phyloP scores from a whole-genome alignment of 176 grass and related monocot species.

The Aegilops speltoides region DNA sequence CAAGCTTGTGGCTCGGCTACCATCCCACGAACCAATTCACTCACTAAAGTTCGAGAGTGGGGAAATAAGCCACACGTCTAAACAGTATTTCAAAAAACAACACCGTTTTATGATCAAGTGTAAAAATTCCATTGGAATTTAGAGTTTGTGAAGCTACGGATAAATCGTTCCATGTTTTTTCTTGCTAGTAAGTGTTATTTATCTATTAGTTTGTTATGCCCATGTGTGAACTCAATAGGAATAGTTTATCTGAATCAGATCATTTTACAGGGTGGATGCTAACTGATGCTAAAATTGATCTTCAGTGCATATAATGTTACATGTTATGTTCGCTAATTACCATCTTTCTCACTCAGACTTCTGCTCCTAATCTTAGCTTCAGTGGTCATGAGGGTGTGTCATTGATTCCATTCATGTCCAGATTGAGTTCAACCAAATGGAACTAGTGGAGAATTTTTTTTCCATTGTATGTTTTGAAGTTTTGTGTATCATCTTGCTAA shows the following conservation, averaged over 20 bases:
- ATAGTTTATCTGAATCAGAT: no score
- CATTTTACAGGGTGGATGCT: not conserved
- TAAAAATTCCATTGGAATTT: no score
- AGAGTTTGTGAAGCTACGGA: not conserved
- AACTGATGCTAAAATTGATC: not conserved
- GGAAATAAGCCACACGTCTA: not conserved
- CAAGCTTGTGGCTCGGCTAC: conserved; percentile 65
- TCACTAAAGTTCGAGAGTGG: not conserved
- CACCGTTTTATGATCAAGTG: no score
- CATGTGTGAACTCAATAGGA: no score
- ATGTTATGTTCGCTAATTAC: not conserved
- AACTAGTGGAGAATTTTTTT: not conserved
- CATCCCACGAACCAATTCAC: not conserved
- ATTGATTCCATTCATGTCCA: not conserved
- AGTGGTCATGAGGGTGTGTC: not conserved
- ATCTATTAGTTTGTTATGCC: no score
- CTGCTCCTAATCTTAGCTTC: not conserved
- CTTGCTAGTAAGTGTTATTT: no score
- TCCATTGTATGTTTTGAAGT: not conserved
- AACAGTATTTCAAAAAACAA: not conserved
- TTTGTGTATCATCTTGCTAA: not conserved
- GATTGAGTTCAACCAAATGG: not conserved
- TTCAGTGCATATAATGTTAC: not conserved
- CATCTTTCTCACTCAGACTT: not conserved
- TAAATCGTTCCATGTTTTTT: no score